These are phyloP conservation scores for Xerocomus brunneocitrinus DNA, from an alignment of 768 basidiomycete species.

Conservation along the genomic window DNA sequence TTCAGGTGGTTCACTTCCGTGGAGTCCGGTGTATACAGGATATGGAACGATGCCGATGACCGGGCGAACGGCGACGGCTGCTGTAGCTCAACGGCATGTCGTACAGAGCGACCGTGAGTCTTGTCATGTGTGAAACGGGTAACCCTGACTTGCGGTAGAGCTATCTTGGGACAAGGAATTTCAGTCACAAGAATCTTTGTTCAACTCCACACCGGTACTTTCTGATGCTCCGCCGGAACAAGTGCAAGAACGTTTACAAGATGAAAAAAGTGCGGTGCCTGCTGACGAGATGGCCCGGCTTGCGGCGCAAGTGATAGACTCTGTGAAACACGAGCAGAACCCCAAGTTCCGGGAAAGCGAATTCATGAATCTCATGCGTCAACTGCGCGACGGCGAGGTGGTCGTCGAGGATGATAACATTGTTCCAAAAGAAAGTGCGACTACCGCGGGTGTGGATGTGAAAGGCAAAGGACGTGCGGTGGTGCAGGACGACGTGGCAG, in stretches of 20 bases:
- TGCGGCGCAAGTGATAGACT: constrained; percentile 71
- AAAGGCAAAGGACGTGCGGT: constrained; percentile 66
- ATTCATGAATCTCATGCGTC: constrained; percentile 83
- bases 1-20: constrained; percentile 36
- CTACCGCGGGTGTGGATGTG: constrained; percentile 32
- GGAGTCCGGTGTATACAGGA: constrained; percentile 36
- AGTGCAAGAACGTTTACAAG: constrained; percentile 1
- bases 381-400: constrained; percentile 74
- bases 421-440: constrained; percentile 45
- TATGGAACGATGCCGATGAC: constrained; percentile 39
- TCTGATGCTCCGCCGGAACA: constrained; percentile 9
- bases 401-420: constrained; percentile 76
- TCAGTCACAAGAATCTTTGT: constrained; percentile 47
- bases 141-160: constrained; percentile 12
- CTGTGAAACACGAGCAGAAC: constrained; percentile 71
- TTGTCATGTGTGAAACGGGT: not conserved
- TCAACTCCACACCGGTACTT: constrained; percentile 19
- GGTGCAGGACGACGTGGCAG: constrained; percentile 1
- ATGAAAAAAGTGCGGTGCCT: constrained; percentile 26
- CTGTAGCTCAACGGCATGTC: constrained; percentile 21
- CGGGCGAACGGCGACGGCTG: constrained; percentile 21
- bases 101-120: constrained; percentile 43
- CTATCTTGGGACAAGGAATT: constrained; percentile 62
- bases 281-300: constrained; percentile 73
- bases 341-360: constrained; percentile 82